Conservation (phyloP, 148 eudicot species). For the Gaultheria prostrata region DNA sequence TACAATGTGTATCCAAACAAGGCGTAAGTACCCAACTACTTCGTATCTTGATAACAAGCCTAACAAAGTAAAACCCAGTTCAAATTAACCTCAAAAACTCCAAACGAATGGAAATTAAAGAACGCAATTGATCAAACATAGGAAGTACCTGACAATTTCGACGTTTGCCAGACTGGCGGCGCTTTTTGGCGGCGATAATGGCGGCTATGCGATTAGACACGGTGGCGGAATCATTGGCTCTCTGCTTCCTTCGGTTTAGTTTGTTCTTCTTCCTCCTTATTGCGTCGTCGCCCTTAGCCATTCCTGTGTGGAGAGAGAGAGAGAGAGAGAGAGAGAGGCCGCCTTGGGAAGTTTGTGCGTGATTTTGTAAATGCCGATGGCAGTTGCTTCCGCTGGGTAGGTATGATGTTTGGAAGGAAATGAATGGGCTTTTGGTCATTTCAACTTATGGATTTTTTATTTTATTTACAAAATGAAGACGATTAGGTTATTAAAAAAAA, state of each 20-base stretch:
- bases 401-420: neutral
- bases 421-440: neutral
- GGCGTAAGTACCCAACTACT: neutral
- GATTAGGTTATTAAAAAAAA: too few species aligned
- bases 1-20: neutral
- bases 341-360: neutral
- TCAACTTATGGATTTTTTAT: neutral
- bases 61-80: neutral
- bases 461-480: too few species aligned
- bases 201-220: conserved; percentile 75
- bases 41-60: neutral
- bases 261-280: conserved; percentile 57
- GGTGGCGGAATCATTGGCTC: conserved; percentile 34
- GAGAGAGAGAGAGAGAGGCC: neutral
- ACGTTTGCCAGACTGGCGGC: conserved; percentile 43
- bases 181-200: conserved; percentile 53
- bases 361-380: neutral
- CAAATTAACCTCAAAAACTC: neutral
- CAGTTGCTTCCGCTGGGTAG: neutral
- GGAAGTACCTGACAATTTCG: conserved; percentile 58
- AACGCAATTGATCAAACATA: neutral
- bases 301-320: conserved; percentile 11
- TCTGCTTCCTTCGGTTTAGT: conserved; percentile 36
- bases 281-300: conserved; percentile 76
- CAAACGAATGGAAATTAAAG: neutral